Base-by-base conservation (phyloP, 345 rosid species). In the Brassica cretica region DNA sequence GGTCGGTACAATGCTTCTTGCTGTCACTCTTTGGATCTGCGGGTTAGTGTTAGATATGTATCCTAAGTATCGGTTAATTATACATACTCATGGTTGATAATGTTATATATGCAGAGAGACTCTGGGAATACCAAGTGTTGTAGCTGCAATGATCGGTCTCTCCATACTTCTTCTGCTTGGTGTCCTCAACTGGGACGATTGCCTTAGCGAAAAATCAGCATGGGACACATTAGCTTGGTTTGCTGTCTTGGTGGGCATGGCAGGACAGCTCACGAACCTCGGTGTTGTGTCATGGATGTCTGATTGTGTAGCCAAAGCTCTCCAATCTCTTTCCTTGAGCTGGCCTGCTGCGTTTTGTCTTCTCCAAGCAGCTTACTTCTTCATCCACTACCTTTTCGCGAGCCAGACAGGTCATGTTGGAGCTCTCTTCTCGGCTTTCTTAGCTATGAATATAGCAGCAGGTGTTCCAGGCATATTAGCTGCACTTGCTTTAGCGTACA, bases 151-250 rank as follows among this genome's bases (percentile, higher is more conserved):
- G 99, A 90, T 95, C 51, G 97, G 94, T 72, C 81, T 95, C 73
- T 93, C 96, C 12, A 85, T 93, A 68, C 93, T 95, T 59, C 94
- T 95, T 58, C 75, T 89, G 49, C 75, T 91, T 62, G 99, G 99
- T 76, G 98, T 93, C 60, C 96, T 95, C 61, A 90, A 95, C 6
- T 95, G 98, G 99, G 92, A 93, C 58, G 99, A 95, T 74, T 95
- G 99, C 83, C 80, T 95, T 29, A 89, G 93, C 71, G 99, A 95
- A 73, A 90, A 93, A 75, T 93, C 99, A 5, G 98, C 99, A 0
- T 95, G 99, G 98, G 98, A 95, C 86, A 93, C 98, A 4, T 79
- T 95, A 82, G 86, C 93, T 64, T 95, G 99, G 99, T 93, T 93
- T 55, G 92, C 98, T 9, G 92, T 93, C 69, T 83, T 95, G 63